Evolutionary conservation across 2,329 filamentous ascomycete species (phyloP).

Genomic region (Fusarium pseudocircinatum): DNA sequence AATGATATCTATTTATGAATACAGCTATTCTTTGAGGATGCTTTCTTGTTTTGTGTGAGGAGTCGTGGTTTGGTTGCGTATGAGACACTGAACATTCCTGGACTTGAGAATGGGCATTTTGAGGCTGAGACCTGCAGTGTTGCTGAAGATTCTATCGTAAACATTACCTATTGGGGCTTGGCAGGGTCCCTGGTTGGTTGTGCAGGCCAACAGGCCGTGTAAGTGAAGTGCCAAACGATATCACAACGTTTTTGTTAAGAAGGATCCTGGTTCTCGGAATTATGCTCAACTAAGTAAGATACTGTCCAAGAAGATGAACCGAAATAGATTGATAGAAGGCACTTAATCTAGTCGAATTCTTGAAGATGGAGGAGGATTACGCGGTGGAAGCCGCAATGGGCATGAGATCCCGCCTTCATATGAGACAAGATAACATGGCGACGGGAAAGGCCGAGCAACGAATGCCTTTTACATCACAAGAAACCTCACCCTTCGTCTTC

Average conservation of each 20-base stretch:
- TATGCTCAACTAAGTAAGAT: background rate
- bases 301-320: no score
- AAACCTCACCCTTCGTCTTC: background rate
- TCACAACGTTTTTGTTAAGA: background rate
- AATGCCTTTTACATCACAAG: background rate
- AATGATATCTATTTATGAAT: background rate
- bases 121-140: background rate
- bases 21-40: background rate
- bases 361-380: background rate
- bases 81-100: background rate
- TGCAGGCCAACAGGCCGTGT: no score
- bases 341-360: background rate
- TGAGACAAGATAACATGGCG: background rate
- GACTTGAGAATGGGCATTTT: background rate
- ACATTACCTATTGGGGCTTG: background rate
- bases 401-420: background rate
- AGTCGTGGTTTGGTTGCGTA: background rate
- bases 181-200: no score
- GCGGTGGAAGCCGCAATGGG: background rate
- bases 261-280: background rate
- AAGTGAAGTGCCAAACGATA: background rate
- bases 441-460: background rate
- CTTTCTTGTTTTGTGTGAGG: fast-evolving
- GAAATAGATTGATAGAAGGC: background rate
- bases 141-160: background rate